Evolutionary conservation across 345 rosid genomes (phyloP), one percentile per base, ranked within the genome.

Genomic region (Murraya paniculata): DNA sequence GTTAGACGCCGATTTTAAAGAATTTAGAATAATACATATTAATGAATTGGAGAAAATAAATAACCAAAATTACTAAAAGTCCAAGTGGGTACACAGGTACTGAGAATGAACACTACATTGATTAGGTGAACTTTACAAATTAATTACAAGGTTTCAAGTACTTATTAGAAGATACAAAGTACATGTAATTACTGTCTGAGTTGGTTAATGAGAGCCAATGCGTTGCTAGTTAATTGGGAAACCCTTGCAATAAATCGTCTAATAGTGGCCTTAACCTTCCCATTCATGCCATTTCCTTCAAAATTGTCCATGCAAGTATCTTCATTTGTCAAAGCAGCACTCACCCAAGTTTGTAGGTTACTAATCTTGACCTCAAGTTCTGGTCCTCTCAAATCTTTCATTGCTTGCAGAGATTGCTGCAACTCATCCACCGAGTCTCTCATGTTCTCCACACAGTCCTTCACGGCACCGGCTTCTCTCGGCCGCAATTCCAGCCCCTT

Each of bases 261-360:
- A 57, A 83, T 38, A 10, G 75, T 68, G 22, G 67, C 71, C 77
- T 80, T 81, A 58, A 83, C 79, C 33, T 83, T 74, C 60, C 79
- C 79, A 6, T 78, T 69, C 67, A 78, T 61, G 39, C 60, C 74
- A 2, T 58, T 59, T 33, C 59, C 89, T 59, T 81, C 57, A 68
- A 88, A 77, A 18, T 78, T 82, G 36, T 83, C 84, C 86, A 81
- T 75, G 50, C 91, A 88, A 0, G 88, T 82, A 64, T 83, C 83
- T 75, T 84, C 85, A 65, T 84, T 77, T 4, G 91, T 86, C 73
- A 86, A 75, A 4, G 91, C 91, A 71, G 91, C 87, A 73, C 87
- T 88, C 35, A 84, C 88, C 91, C 88, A 84, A 14, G 88, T 86
- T 65, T 81, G 77, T n/a, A 88, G 50, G 31, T 84, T 74, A 21